A percentile compares a stretch with the other conserved stretches of the same genome.
These are phyloP conservation scores for Trichoderma brevicompactum DNA, from an alignment of 2,329 filamentous ascomycete species.

Conservation along the genomic window DNA sequence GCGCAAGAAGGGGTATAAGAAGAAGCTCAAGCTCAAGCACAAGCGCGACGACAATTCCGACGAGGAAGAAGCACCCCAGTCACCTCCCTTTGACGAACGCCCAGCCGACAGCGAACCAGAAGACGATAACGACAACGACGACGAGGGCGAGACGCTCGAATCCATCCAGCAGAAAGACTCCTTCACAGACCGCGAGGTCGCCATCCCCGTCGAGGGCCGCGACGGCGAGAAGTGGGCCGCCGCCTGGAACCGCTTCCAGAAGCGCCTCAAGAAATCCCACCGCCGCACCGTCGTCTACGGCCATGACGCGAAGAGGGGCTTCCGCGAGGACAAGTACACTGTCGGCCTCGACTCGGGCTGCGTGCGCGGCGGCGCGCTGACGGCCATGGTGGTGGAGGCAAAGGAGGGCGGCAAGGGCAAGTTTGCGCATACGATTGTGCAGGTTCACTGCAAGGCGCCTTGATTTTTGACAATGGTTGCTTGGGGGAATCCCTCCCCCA, in stretches of 20 bases:
- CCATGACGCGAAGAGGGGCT: slow-evolving; percentile 76
- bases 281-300: slow-evolving; percentile 80
- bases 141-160: slow-evolving; percentile 12
- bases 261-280: slow-evolving; percentile 37
- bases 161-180: slow-evolving; percentile 29
- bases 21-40: slow-evolving; percentile 29
- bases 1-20: slow-evolving; percentile 43
- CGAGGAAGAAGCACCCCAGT: not conserved
- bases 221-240: slow-evolving; percentile 70
- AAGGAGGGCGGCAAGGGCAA: slow-evolving; percentile 38
- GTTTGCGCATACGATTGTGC: slow-evolving; percentile 46
- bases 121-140: slow-evolving; percentile 27
- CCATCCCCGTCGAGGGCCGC: slow-evolving; percentile 48
- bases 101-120: slow-evolving; percentile 31
- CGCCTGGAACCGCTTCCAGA: slow-evolving; percentile 60
- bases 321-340: slow-evolving; percentile 66
- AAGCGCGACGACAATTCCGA: not conserved
- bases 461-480: not conserved
- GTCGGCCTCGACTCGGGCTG: slow-evolving; percentile 88
- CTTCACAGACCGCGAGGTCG: slow-evolving; percentile 39
- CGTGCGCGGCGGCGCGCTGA: slow-evolving; percentile 73
- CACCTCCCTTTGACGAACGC: not conserved
- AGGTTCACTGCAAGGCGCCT: slow-evolving; percentile 46
- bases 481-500: too few species aligned
- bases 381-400: slow-evolving; percentile 74